Base-by-base conservation (phyloP, 345 rosid genomes). In the Lepidium didymum region DNA sequence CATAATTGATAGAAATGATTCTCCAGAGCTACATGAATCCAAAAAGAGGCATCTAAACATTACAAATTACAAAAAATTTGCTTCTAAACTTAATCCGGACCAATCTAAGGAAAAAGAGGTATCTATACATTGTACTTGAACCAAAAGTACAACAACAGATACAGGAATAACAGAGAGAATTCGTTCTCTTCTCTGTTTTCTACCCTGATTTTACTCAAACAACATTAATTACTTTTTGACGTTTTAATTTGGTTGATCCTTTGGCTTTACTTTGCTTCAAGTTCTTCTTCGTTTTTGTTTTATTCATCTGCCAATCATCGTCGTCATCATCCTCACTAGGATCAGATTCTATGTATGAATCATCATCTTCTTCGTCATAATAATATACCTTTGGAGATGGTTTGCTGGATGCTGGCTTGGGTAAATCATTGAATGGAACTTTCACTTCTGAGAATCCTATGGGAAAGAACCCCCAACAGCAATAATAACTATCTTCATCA, bases 401-500 rank as follows among this genome's bases (percentile, higher is more conserved):
- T 77, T 85, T 81, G 14, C 70, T 56, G 8, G 69, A 64, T 14
- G 68, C 60, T 15, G 78, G 65, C 0, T 64, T 83, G 2, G 76
- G 58, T 7, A 56, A 23, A 55, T 12, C 64, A 6, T 7, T 12
- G 50, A 37, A 34, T 34, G 72, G 34, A 8, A 46, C 57, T 15
- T 72, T 78, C 19, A 62, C 54, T 36, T 79, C 88, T 3, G 83
- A 43, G 74, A 61, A 81, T 47, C 97, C 99, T 40, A 91, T 49
- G 0, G 99, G 99, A 63, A 72, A 91, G 74, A 75, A 87, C 1
- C 86, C 96, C 96, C 96, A 94, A 67, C 87, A 84, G 66, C 90
- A 84, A 72, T 83, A 89, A 82, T 83, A 78, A 36, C 58, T 46
- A 53, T 85, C 86, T 58, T 87, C 81, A 27, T 74, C 86, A 1